phyloP scores from a whole-genome alignment of 1,284 basidiomycete genomes.

The Leccinum pallidistipes region DNA sequence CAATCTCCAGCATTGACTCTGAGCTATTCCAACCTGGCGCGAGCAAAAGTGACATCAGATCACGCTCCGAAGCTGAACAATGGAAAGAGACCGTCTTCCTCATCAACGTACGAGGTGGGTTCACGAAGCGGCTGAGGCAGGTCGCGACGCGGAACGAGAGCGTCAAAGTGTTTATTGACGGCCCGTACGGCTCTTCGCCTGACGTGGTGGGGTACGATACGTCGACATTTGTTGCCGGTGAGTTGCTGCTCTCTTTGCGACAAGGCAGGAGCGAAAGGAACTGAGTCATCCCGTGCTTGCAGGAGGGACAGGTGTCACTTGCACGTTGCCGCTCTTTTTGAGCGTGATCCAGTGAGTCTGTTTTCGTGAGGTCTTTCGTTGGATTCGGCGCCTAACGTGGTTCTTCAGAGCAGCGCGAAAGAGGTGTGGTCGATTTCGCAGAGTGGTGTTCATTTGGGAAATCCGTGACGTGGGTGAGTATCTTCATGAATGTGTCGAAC shows the following conservation, averaged over 20 bases:
- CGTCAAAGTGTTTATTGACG: conserved; percentile 41
- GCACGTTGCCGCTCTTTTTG: conserved; percentile 40
- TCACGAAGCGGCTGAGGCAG: conserved; percentile 38
- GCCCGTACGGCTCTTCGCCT: conserved; percentile 44
- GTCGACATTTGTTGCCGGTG: conserved; percentile 41
- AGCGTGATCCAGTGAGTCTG: conserved; percentile 37
- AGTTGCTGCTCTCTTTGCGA: conserved; percentile 3
- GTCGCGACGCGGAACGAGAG: conserved; percentile 24
- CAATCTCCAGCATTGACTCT: conserved; percentile 47
- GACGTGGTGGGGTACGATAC: conserved; percentile 37
- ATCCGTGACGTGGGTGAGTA: conserved; percentile 38
- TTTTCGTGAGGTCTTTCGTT: background rate
- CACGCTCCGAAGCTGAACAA: conserved; percentile 8
- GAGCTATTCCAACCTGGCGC: conserved; percentile 9
- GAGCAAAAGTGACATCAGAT: background rate
- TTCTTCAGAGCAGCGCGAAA: conserved; percentile 29
- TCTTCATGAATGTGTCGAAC: background rate
- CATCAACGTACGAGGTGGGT: conserved; percentile 48
- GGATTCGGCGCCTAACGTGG: background rate
- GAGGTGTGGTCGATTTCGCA: conserved; percentile 24
- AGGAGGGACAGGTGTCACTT: conserved; percentile 46
- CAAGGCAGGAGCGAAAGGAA: background rate
- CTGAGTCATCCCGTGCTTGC: background rate
- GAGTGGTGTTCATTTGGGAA: conserved; percentile 41
- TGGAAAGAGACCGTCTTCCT: conserved; percentile 50